phyloP scores from a whole-genome alignment of 306 rosid genomes.

The Begonia fuchsioides region DNA sequence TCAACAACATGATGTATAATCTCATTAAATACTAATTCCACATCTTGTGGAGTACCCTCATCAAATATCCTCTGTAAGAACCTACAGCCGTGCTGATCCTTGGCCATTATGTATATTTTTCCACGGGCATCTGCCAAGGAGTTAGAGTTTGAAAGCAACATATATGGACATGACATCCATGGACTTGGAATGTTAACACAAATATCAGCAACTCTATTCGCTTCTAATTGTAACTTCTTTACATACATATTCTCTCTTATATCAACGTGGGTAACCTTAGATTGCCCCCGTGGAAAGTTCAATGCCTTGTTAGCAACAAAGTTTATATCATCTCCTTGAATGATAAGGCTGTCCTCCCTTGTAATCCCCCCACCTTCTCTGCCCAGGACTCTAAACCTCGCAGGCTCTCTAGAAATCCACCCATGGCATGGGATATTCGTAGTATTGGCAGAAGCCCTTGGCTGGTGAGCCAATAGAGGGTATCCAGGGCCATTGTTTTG shows the following conservation, averaged over 20 bases:
- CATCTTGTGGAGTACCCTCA: slow-evolving; percentile 31
- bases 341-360: slow-evolving; percentile 36
- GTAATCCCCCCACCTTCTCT: slow-evolving; percentile 21
- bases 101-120: slow-evolving; percentile 34
- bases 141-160: slow-evolving; percentile 1
- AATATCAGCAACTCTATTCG: slow-evolving; percentile 11
- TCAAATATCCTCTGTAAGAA: slow-evolving; percentile 41
- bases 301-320: slow-evolving; percentile 15
- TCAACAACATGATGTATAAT: slow-evolving; percentile 41
- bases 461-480: slow-evolving; percentile 6
- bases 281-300: slow-evolving; percentile 15
- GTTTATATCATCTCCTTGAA: slow-evolving; percentile 38
- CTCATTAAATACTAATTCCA: slow-evolving; percentile 31
- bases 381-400: no score
- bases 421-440: no score
- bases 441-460: slow-evolving; percentile 17
- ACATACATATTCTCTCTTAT: slow-evolving; percentile 15
- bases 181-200: slow-evolving; percentile 18
- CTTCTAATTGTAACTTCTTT: slow-evolving; percentile 16
- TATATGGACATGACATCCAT: slow-evolving; percentile 1
- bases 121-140: slow-evolving; percentile 27
- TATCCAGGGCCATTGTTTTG: slow-evolving; percentile 15
- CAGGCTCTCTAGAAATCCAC: no score
- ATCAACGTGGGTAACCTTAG: slow-evolving; percentile 15
- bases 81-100: slow-evolving; percentile 65